Evolutionary conservation across 2,329 filamentous ascomycete species (phyloP).

Genomic region (Hirsutella minnesotensis): DNA sequence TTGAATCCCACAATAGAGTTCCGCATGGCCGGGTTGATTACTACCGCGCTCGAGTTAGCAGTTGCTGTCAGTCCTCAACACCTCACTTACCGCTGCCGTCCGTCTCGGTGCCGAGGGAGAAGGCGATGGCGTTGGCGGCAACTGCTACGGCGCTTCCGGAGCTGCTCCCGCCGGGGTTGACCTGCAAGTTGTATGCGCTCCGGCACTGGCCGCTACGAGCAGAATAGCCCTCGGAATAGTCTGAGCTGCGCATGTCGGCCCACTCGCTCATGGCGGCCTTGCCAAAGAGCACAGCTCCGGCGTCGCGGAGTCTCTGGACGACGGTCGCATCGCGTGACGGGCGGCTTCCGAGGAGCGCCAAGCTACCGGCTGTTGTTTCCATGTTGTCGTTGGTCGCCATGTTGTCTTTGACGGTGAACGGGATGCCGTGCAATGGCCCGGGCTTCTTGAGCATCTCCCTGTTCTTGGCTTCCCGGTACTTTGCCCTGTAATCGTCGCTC

Average conservation of each 20-base stretch:
- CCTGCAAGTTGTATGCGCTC: slow-evolving; percentile 56
- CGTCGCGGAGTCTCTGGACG: slow-evolving; percentile 46
- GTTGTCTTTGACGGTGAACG: slow-evolving; percentile 65
- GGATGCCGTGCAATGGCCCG: slow-evolving; percentile 63
- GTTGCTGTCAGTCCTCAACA: neutral
- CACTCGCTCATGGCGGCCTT: slow-evolving; percentile 63
- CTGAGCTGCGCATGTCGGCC: slow-evolving; percentile 58
- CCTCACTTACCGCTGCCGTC: slow-evolving; percentile 44
- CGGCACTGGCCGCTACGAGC: slow-evolving; percentile 51
- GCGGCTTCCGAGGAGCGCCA: slow-evolving; percentile 51
- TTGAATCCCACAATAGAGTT: slow-evolving; percentile 64
- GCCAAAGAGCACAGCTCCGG: slow-evolving; percentile 58
- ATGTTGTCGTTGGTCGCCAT: slow-evolving; percentile 57
- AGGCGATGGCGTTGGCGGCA: slow-evolving; percentile 47
- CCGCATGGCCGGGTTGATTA: slow-evolving; percentile 56
- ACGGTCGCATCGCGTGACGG: slow-evolving; percentile 59
- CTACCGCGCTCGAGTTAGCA: too few species aligned
- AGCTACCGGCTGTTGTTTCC: slow-evolving; percentile 63
- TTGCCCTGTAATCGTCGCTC: slow-evolving; percentile 47
- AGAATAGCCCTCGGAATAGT: slow-evolving; percentile 58
- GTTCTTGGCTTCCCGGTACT: slow-evolving; percentile 39
- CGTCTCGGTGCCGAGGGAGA: slow-evolving; percentile 63
- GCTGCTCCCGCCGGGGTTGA: slow-evolving; percentile 57
- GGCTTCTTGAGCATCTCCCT: slow-evolving; percentile 41
- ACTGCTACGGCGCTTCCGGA: slow-evolving; percentile 56